Evolutionary conservation across 352 stramenopile species (phyloP).

Genomic region (Pythium dissotocum): DNA sequence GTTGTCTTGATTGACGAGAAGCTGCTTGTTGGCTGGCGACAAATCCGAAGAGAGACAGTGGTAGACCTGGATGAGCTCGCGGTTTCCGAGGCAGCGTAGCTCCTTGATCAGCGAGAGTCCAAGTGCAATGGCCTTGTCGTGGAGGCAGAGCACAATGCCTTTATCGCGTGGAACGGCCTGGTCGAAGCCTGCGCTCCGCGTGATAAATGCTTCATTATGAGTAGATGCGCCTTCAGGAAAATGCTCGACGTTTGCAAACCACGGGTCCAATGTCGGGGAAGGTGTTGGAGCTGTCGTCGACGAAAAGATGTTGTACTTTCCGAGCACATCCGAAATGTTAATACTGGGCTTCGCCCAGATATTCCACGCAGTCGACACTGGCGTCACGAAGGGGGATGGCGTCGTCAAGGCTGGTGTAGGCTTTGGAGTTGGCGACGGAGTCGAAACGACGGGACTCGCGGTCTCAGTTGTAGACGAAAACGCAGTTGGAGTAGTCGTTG

Average conservation of each 20-base stretch:
- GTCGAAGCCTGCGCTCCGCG: constrained; percentile 32
- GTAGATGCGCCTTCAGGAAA: background rate
- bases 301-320: background rate
- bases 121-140: constrained; percentile 53
- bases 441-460: too few species aligned
- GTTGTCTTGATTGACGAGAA: constrained; percentile 47
- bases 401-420: background rate
- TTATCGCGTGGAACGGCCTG: constrained; percentile 24
- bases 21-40: constrained; percentile 29
- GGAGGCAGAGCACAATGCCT: constrained; percentile 45
- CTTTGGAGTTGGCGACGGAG: background rate
- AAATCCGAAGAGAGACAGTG: constrained; percentile 46
- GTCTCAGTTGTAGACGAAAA: too few species aligned
- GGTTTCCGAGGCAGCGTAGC: constrained; percentile 43
- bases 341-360: background rate
- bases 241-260: constrained; percentile 1
- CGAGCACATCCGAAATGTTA: background rate
- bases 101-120: constrained; percentile 64
- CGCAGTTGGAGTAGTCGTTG: too few species aligned
- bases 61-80: constrained; percentile 46
- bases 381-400: background rate
- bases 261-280: background rate
- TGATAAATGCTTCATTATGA: constrained; percentile 20
- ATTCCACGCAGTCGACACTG: background rate
- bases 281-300: background rate